A percentile compares a stretch with the other conserved stretches of the same genome.
These are phyloP conservation scores for Aspergillus proliferans DNA, from an alignment of 2,329 filamentous ascomycete species.

Conservation along the genomic window DNA sequence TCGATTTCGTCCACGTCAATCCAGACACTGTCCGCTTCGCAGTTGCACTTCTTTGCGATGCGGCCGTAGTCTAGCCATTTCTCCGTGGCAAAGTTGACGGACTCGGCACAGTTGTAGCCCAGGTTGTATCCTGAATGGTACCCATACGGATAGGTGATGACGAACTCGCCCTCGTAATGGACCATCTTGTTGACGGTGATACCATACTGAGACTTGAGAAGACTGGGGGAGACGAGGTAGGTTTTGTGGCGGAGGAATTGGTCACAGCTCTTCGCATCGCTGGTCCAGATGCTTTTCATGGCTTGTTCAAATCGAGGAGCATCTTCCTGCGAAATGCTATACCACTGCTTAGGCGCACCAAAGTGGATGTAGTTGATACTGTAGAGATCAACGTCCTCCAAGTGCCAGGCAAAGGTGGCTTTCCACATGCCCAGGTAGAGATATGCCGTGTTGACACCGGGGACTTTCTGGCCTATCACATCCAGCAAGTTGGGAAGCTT, in stretches of 20 bases:
- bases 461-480: constrained; percentile 88
- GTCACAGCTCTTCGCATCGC: constrained; percentile 88
- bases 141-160: constrained; percentile 96
- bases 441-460: constrained; percentile 96
- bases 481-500: constrained; percentile 91
- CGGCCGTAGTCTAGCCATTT: constrained; percentile 93
- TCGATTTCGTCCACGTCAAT: constrained; percentile 95
- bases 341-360: constrained; percentile 98
- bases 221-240: constrained; percentile 87
- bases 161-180: constrained; percentile 93
- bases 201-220: constrained; percentile 79
- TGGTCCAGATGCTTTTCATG: constrained; percentile 93
- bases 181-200: constrained; percentile 96
- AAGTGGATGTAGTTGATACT: constrained; percentile 99
- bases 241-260: constrained; percentile 97
- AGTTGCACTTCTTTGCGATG: constrained; percentile 94
- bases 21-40: constrained; percentile 96
- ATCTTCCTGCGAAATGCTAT: constrained; percentile 95
- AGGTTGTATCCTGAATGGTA: constrained; percentile 98
- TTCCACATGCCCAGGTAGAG: constrained; percentile 99
- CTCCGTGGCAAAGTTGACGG: constrained; percentile 95
- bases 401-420: constrained; percentile 96
- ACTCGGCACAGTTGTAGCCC: constrained; percentile 97
- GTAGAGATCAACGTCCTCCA: constrained; percentile 97
- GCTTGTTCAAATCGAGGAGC: constrained; percentile 86